Conservation (phyloP, 768 basidiomycete genomes). For the Tephrocybe rancida region DNA sequence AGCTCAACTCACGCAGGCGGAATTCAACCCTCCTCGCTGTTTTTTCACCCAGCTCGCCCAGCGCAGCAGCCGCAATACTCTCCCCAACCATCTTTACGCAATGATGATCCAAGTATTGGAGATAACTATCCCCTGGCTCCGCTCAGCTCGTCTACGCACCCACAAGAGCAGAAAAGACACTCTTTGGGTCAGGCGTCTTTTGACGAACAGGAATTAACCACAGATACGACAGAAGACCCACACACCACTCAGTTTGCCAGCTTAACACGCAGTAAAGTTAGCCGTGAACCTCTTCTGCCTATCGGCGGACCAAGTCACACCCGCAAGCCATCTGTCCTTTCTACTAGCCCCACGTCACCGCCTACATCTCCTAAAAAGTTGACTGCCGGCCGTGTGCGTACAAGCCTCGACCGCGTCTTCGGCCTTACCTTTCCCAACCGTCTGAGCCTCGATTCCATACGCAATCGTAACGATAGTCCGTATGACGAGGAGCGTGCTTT, state of each 20-base stretch:
- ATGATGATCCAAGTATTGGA: conserved; percentile 12
- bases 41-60: conserved; percentile 74
- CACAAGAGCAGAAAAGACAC: conserved; percentile 9
- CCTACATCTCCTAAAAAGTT: conserved; percentile 23
- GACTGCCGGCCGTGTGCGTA: conserved; percentile 45
- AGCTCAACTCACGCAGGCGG: conserved; percentile 68
- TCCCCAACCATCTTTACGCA: conserved; percentile 37
- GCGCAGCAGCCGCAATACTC: conserved; percentile 44
- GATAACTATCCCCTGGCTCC: conserved; percentile 17
- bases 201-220: conserved; percentile 12
- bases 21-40: conserved; percentile 77
- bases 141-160: conserved; percentile 1
- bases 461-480: conserved; percentile 16
- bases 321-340: conserved; percentile 25
- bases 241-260: conserved; percentile 29
- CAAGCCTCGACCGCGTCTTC: conserved; percentile 63
- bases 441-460: conserved; percentile 52
- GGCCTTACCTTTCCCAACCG: conserved; percentile 51
- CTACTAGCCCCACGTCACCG: conserved; percentile 9
- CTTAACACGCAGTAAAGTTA: conserved; percentile 54
- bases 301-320: conserved; percentile 35
- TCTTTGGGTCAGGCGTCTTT: conserved; percentile 12
- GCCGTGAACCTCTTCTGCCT: conserved; percentile 75
- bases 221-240: conserved; percentile 10
- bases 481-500: conserved; percentile 16